These are phyloP conservation scores for Phytophthora quininea DNA, from an alignment of 352 stramenopile species.

Conservation along the genomic window DNA sequence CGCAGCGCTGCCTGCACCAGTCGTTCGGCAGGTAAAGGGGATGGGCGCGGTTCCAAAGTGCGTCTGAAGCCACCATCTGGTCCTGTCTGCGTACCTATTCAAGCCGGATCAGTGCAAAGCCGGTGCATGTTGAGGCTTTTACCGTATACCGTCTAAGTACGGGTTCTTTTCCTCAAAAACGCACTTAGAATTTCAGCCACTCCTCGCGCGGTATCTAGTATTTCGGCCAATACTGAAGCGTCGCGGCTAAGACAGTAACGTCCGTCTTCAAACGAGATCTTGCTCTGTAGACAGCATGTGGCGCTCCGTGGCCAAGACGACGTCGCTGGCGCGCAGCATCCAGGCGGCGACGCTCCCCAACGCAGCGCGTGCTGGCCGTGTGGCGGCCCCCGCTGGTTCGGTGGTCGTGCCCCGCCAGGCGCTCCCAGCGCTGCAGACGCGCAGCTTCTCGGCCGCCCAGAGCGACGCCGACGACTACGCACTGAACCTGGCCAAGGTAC, in stretches of 20 bases:
- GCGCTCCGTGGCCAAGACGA: constrained; percentile 36
- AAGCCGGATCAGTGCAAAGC: constrained; percentile 1
- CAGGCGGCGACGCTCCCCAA: constrained; percentile 3
- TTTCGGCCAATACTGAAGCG: background rate
- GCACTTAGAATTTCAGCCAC: background rate
- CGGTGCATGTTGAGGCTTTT: too few relatives aligned
- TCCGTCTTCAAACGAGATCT: constrained; percentile 15
- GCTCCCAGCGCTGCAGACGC: constrained; percentile 8
- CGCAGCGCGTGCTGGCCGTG: background rate
- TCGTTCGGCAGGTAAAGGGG: constrained; percentile 16
- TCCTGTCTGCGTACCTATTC: constrained; percentile 21
- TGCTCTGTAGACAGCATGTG: constrained; percentile 32
- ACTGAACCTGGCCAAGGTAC: constrained; percentile 63
- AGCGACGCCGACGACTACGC: constrained; percentile 35
- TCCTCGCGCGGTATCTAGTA: background rate
- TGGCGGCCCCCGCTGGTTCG: background rate
- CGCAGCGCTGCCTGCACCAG: constrained; percentile 9
- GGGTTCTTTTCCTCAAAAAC: background rate
- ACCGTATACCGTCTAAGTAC: constrained; percentile 4
- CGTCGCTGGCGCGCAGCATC: constrained; percentile 28
- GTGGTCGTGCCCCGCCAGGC: background rate
- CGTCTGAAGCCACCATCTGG: constrained; percentile 12
- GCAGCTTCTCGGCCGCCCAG: constrained; percentile 21
- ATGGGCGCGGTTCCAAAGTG: constrained; percentile 18
- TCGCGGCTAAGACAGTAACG: background rate